A percentile compares a stretch with the other conserved stretches of the same genome.
These are phyloP conservation scores for Cetraspora pellucida DNA, from an alignment of 192 early-diverging fungal species.

Conservation along the genomic window DNA sequence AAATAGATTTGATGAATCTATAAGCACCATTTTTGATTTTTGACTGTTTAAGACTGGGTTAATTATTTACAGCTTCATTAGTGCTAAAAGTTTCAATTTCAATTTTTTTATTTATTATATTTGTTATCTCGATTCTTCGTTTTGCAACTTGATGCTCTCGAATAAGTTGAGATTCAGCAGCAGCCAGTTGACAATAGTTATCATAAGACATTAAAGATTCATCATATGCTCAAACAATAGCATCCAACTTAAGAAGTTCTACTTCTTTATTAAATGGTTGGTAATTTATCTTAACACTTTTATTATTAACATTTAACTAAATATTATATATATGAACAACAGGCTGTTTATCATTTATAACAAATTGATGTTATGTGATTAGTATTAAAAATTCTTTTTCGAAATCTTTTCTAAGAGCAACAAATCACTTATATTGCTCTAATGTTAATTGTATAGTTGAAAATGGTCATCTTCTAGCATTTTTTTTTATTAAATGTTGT, in stretches of 20 bases:
- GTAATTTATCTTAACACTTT: neutral
- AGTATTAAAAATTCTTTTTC: neutral
- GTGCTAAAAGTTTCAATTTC: neutral
- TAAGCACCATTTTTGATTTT: neutral
- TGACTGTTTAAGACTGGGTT: too few species aligned
- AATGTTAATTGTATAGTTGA: neutral
- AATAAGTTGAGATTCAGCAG: neutral
- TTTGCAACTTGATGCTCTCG: neutral
- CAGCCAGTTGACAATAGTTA: neutral
- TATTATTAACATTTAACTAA: neutral
- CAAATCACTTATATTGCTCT: slow-evolving; percentile 11
- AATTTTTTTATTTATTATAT: neutral
- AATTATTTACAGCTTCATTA: neutral
- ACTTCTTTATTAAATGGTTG: neutral
- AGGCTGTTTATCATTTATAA: neutral
- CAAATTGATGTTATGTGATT: neutral
- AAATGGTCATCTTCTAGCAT: neutral
- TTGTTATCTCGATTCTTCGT: neutral
- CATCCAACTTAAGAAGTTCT: neutral
- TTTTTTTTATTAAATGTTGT: too few species aligned
- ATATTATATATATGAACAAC: neutral
- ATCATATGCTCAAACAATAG: neutral
- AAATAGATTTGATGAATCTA: neutral
- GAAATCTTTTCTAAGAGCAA: neutral
- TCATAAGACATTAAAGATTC: neutral